Evolutionary conservation across 192 early-diverging fungal genomes (phyloP), one percentile per base, ranked within the genome.

Genomic region (Bifiguratus adelaidae): DNA sequence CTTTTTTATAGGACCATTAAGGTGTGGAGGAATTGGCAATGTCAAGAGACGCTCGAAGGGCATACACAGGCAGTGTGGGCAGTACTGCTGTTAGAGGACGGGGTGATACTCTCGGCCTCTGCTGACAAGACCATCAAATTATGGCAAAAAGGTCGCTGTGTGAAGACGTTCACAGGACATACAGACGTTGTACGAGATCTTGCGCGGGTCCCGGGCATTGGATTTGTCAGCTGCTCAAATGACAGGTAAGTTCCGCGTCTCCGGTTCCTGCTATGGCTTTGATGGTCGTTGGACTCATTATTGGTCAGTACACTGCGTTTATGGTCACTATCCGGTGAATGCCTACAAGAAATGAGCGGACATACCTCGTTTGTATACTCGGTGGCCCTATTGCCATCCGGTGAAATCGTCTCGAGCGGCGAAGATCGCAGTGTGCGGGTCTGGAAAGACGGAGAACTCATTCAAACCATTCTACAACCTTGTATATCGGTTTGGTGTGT

Each of bases 351-450:
- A 49, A 58, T 97, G 11, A 13, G 37, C 1, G 53, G 73, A 41
- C 97, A 99, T 56, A 86, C 88, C 0, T 87, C 90, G 15, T 97
- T 93, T 73, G 81, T 99, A 3, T 99, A 99, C 63, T 65, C 83
- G 4, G 49, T 95, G 27, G 60, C 56, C 12, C 68, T 76, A n/a
- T 58, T 87, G n/a, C 61, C 76, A 33, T 69, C 74, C 3, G 89
- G 85, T 25, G 80, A 89, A 44, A 67, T 94, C 38, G 82, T 87
- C 5, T 95, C 92, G 1, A 74, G 85, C 30, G 97, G 93, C 45
- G 97, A 99, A 73, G 97, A 99, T 50, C 75, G 94, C 26, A 76
- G 88, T 2, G 73, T 91, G 7, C 73, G 83, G 13, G 69, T 93
- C 4, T 99, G 95, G 95, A 38, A 47, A 90, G 88, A 70, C 44